Conservation (phyloP, 768 basidiomycete species). For the Rhizopogon rudus region DNA sequence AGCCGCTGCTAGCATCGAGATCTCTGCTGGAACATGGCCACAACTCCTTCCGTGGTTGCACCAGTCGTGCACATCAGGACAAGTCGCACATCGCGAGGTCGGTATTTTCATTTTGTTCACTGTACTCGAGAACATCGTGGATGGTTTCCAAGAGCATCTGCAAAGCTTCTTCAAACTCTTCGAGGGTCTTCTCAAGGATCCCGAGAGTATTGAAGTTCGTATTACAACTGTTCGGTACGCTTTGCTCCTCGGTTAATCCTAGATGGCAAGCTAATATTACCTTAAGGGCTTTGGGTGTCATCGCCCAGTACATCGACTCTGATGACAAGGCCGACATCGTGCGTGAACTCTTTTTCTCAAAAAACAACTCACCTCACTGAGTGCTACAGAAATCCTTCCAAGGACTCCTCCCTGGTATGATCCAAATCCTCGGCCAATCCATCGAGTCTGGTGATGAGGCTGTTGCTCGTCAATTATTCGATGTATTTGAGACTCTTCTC, state of each 20-base stretch:
- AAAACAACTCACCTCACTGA: constrained; percentile 3
- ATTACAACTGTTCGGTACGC: constrained; percentile 80
- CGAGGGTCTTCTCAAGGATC: constrained; percentile 64
- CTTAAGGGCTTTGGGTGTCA: constrained; percentile 75
- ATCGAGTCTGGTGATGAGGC: constrained; percentile 77
- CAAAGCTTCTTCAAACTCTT: constrained; percentile 79
- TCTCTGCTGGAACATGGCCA: constrained; percentile 76
- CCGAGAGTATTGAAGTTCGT: constrained; percentile 85
- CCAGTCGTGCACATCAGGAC: constrained; percentile 63
- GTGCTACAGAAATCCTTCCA: constrained; percentile 75
- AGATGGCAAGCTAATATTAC: constrained; percentile 5
- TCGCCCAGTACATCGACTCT: constrained; percentile 87
- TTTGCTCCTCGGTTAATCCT: not conserved
- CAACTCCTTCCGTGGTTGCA: constrained; percentile 86
- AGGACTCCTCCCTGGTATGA: constrained; percentile 79
- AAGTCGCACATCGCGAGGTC: constrained; percentile 82
- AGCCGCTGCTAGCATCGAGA: constrained; percentile 86
- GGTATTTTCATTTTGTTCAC: constrained; percentile 87
- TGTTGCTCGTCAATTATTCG: constrained; percentile 85
- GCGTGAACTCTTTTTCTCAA: constrained; percentile 23
- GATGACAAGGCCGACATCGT: constrained; percentile 88
- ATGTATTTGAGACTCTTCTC: constrained; percentile 92
- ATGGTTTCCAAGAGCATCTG: constrained; percentile 78
- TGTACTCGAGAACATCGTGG: constrained; percentile 87
- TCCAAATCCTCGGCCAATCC: constrained; percentile 80